These are phyloP conservation scores for Halteria grandinella DNA, from an alignment of 73 alveolate genomes.

Conservation along the genomic window DNA sequence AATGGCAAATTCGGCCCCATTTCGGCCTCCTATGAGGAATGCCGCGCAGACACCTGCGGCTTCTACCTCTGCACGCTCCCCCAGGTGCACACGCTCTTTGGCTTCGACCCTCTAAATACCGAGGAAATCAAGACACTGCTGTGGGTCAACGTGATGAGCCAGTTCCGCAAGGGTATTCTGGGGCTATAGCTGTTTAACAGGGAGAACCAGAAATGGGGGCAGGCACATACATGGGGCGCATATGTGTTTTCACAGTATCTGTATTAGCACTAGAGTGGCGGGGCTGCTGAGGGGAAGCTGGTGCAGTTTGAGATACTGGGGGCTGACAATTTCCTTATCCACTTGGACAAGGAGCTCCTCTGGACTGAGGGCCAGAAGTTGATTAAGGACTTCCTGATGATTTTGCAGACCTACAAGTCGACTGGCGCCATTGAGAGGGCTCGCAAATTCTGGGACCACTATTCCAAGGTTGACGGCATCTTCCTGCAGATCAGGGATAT, in stretches of 20 bases:
- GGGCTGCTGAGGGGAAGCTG: background rate
- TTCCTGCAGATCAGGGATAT: constrained; percentile 63
- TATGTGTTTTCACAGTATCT: constrained; percentile 64
- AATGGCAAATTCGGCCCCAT: constrained; percentile 81
- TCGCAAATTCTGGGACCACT: constrained; percentile 37
- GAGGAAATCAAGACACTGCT: constrained; percentile 67
- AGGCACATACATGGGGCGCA: constrained; percentile 67
- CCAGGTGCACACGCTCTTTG: constrained; percentile 69
- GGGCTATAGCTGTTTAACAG: constrained; percentile 68
- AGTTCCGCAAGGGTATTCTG: constrained; percentile 63
- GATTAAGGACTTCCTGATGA: constrained; percentile 53
- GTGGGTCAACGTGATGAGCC: constrained; percentile 73
- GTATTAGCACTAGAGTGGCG: constrained; percentile 5
- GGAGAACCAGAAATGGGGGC: constrained; percentile 79
- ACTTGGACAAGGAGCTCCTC: constrained; percentile 44
- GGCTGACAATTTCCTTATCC: constrained; percentile 47
- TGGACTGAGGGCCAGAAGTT: constrained; percentile 56
- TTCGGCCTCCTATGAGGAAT: constrained; percentile 83
- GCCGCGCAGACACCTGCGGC: constrained; percentile 84
- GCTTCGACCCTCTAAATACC: background rate
- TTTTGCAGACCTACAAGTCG: constrained; percentile 49
- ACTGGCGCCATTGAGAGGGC: constrained; percentile 58
- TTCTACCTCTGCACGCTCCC: constrained; percentile 77
- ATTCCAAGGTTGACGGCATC: constrained; percentile 45
- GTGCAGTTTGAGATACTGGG: constrained; percentile 32